Evolutionary conservation across 371 early-diverging fungal genomes (phyloP).

Genomic region (Mortierella polycephala): DNA sequence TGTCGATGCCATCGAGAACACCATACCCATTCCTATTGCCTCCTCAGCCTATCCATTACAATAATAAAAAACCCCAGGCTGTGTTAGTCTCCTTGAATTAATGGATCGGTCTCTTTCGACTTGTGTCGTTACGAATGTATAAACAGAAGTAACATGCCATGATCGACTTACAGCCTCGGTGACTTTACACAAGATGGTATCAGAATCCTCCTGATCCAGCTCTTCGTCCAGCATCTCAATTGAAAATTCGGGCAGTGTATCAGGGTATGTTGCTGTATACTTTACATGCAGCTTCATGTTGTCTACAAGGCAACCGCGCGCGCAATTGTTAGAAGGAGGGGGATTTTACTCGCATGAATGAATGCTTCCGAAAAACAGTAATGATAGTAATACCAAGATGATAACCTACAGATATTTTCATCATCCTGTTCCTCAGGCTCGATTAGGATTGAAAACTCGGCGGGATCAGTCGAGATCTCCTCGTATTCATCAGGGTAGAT

Average conservation of each 20-base stretch:
- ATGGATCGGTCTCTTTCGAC: not conserved
- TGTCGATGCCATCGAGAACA: slow-evolving; percentile 84
- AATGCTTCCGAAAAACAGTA: too few relatives aligned
- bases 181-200: slow-evolving; percentile 60
- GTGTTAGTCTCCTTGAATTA: not conserved
- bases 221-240: slow-evolving; percentile 67
- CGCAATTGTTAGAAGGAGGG: not conserved
- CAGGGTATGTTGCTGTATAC: slow-evolving; percentile 91
- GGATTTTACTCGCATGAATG: not conserved
- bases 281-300: slow-evolving; percentile 71
- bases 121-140: not conserved
- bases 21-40: slow-evolving; percentile 92
- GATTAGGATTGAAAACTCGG: slow-evolving; percentile 58
- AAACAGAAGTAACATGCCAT: not conserved
- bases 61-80: not conserved
- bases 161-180: slow-evolving; percentile 58
- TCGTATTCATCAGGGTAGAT: slow-evolving; percentile 93
- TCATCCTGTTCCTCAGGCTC: slow-evolving; percentile 69
- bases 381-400: not conserved
- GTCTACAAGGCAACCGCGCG: slow-evolving; percentile 39
- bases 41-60: slow-evolving; percentile 67
- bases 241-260: slow-evolving; percentile 78
- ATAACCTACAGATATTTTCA: slow-evolving; percentile 60
- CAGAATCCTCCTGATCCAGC: slow-evolving; percentile 58
- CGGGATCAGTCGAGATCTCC: slow-evolving; percentile 59